These are phyloP conservation scores for Cymbopogon citratus DNA, from an alignment of 176 grass and related monocot species.

Conservation along the genomic window DNA sequence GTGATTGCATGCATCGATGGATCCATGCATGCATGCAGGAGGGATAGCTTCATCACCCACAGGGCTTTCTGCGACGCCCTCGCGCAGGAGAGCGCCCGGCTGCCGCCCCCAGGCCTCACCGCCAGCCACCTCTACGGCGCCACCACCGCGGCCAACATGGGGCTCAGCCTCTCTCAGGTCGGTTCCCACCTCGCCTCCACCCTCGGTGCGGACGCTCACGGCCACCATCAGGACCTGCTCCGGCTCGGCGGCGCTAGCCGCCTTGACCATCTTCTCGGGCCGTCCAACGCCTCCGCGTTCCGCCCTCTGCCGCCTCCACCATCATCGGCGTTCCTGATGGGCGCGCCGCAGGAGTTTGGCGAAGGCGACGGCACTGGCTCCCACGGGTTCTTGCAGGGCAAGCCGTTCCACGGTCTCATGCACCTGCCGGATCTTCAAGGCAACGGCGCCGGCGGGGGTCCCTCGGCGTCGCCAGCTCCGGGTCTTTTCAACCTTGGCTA, in stretches of 20 bases:
- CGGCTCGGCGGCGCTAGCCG: constrained; percentile 37
- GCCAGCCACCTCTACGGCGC: constrained; percentile 61
- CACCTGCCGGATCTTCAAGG: constrained; percentile 78
- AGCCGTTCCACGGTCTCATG: constrained; percentile 87
- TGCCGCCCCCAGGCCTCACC: constrained; percentile 47
- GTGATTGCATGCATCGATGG: constrained; percentile 16
- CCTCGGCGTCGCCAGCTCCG: constrained; percentile 28
- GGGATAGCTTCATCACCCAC: constrained; percentile 98
- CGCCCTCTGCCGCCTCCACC: constrained; percentile 38
- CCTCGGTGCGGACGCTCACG: constrained; percentile 35
- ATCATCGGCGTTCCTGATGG: constrained; percentile 30
- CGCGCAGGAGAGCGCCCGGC: constrained; percentile 73
- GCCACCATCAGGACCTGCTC: constrained; percentile 36
- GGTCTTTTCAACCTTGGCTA: constrained; percentile 68
- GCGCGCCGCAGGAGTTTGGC: constrained; percentile 45
- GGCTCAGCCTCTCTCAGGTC: constrained; percentile 65
- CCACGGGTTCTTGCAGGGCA: constrained; percentile 58
- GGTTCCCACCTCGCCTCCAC: constrained; percentile 51
- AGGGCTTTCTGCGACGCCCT: constrained; percentile 91
- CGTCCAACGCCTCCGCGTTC: constrained; percentile 47
- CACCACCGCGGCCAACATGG: constrained; percentile 43
- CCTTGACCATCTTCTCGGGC: constrained; percentile 56
- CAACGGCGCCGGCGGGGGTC: constrained; percentile 33
- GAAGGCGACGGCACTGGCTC: constrained; percentile 24
- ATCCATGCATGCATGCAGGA: constrained; percentile 60